A percentile compares a stretch with the other conserved stretches of the same genome.
Evolutionary conservation across 192 early-diverging fungal species (phyloP).

Genomic region (Podila epigama): DNA sequence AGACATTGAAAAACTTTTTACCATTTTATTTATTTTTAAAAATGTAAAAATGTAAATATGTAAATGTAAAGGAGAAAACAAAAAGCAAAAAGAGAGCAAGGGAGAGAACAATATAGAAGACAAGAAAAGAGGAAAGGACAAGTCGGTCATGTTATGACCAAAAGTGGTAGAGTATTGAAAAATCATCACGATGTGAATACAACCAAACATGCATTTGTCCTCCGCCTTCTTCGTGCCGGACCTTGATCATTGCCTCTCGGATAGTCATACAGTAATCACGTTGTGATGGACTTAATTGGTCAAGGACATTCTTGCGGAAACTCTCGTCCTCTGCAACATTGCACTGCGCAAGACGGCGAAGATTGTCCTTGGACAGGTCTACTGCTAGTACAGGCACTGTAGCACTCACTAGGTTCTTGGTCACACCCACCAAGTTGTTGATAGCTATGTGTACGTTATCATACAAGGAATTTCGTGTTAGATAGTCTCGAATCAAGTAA

Average conservation of each 20-base stretch:
- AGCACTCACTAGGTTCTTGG: slow-evolving; percentile 56
- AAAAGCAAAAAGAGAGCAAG: not conserved
- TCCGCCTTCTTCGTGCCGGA: slow-evolving; percentile 52
- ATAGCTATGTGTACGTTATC: slow-evolving; percentile 55
- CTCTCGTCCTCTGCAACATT: slow-evolving; percentile 70
- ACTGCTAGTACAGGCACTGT: slow-evolving; percentile 69
- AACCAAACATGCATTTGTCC: slow-evolving; percentile 70
- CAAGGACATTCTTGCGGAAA: slow-evolving; percentile 58
- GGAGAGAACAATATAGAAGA: not conserved
- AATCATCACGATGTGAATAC: slow-evolving; percentile 74
- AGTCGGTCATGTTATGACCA: slow-evolving; percentile 23
- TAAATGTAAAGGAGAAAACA: not conserved
- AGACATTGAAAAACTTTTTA: too few species aligned
- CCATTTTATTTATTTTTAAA: too few species aligned
- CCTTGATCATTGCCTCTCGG: slow-evolving; percentile 53
- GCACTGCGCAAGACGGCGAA: slow-evolving; percentile 62
- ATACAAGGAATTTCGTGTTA: slow-evolving; percentile 6
- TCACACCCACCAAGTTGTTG: slow-evolving; percentile 60
- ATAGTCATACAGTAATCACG: slow-evolving; percentile 54
- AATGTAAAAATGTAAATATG: too few species aligned
- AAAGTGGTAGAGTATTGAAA: slow-evolving; percentile 64
- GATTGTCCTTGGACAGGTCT: slow-evolving; percentile 66
- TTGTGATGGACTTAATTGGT: slow-evolving; percentile 52
- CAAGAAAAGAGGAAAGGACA: not conserved
- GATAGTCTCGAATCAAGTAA: too few species aligned